Conservation (phyloP, 371 early-diverging fungal species). For the Apophysomyces ossiformis region DNA sequence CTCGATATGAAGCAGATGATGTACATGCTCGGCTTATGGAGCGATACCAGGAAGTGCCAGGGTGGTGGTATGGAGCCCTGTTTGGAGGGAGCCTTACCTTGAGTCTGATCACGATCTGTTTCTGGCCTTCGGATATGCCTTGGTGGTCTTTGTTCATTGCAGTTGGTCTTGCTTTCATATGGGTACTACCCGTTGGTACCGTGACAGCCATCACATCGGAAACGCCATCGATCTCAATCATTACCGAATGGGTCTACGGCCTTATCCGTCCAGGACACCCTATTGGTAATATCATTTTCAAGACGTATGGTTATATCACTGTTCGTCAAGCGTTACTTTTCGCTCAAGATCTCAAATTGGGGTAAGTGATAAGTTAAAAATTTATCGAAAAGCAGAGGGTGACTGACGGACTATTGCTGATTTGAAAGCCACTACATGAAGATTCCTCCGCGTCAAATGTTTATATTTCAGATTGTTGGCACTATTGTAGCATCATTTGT, state of each 20-base stretch:
- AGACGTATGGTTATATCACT: slow-evolving; percentile 62
- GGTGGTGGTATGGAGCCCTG: slow-evolving; percentile 63
- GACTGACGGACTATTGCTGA: too few species aligned
- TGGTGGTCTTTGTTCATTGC: slow-evolving; percentile 73
- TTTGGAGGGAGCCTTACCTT: slow-evolving; percentile 45
- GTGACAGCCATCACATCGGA: slow-evolving; percentile 49
- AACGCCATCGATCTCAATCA: slow-evolving; percentile 42
- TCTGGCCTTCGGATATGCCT: slow-evolving; percentile 56
- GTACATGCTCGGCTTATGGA: slow-evolving; percentile 63
- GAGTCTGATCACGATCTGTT: slow-evolving; percentile 51
- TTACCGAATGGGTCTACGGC: slow-evolving; percentile 53
- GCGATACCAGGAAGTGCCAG: slow-evolving; percentile 65
- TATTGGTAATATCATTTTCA: slow-evolving; percentile 65
- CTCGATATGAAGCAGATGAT: slow-evolving; percentile 56
- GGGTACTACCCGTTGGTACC: slow-evolving; percentile 75
- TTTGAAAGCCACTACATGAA: slow-evolving; percentile 60
- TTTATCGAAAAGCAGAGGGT: too few species aligned
- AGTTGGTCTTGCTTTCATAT: slow-evolving; percentile 60
- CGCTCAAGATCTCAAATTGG: slow-evolving; percentile 62
- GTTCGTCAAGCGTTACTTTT: slow-evolving; percentile 61
- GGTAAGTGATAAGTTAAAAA: slow-evolving; percentile 7
- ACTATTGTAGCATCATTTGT: slow-evolving; percentile 62
- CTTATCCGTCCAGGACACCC: slow-evolving; percentile 61
- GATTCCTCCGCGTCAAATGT: slow-evolving; percentile 71
- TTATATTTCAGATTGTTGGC: slow-evolving; percentile 62